Base-by-base conservation (phyloP, 495 filamentous ascomycete species). In the Penicillium pulvis region DNA sequence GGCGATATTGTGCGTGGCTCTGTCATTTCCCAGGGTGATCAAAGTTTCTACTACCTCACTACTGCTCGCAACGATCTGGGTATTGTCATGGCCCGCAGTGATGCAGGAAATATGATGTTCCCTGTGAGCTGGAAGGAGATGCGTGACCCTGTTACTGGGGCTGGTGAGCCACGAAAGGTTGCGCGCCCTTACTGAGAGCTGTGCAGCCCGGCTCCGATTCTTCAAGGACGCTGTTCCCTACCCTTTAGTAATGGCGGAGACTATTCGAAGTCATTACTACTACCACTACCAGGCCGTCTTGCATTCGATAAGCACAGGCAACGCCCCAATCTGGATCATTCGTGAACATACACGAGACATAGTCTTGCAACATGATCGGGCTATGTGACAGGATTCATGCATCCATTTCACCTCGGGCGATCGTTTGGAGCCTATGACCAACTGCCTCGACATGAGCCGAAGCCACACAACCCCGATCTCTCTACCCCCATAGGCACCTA, bases 81-180 rank as follows among this genome's bases (percentile, higher is more conserved):
- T 20, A 93, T 98, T 46, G 87, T 98, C 20, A 91, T 97, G 89
- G 94, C 94, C 23, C 86, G 82, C 64, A 96, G 92, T 66, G 92
- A 95, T 70, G 83, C 82, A 3, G 94, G 93, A 1, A 93, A 94
- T 71, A 82, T 85, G 70, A 93, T 98, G 89, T 87, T 87, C 64
- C 93, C 94, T 12, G 83, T 95, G 28, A 95, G 86, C 71, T 98
- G 94, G 94, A 91, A 89, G 79, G 92, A 98, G 71, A 93, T 96
- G 75, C 82, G 81, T 56, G 92, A 96, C 75, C 85, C 88, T 8
- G 81, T 83, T 51, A 96, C 89, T n/a, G 93, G 92, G 10, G 52
- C 75, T 50, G 83, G 79, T 57, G 94, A 98, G 81, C 75, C 71
- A 61, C 87, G 94, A 72, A 98, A 98, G 78, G 93, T 97, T 58